phyloP scores from a whole-genome alignment of 2,329 filamentous ascomycete genomes.

The Penicillium sp. region DNA sequence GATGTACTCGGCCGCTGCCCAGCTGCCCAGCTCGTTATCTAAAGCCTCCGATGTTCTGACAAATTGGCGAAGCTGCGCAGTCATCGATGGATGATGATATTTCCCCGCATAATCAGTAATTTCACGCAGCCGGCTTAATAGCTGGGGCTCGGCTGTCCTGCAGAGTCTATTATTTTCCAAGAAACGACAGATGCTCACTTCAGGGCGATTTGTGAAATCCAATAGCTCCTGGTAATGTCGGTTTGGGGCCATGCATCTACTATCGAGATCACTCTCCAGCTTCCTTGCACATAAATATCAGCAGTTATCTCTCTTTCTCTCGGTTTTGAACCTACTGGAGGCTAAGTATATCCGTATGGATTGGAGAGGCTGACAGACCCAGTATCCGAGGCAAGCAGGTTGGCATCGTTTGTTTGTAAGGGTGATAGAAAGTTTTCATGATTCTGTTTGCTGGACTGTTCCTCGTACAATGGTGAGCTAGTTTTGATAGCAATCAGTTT shows the following conservation, averaged over 20 bases:
- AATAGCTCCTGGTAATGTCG: neutral
- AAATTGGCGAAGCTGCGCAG: neutral
- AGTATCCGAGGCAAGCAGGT: neutral
- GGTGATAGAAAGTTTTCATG: conserved; percentile 7
- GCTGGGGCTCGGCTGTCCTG: neutral
- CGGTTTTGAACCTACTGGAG: neutral
- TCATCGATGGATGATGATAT: neutral
- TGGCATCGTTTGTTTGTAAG: neutral
- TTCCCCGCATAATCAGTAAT: neutral
- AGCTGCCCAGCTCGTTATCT: neutral
- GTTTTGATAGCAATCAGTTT: neutral
- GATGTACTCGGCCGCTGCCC: neutral
- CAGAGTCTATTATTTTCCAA: neutral
- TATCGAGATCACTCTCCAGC: neutral
- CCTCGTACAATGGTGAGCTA: conserved; percentile 9
- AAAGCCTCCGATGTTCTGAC: neutral
- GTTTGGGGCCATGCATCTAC: neutral
- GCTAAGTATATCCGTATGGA: neutral
- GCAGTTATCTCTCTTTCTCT: too few relatives aligned
- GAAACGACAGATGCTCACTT: neutral
- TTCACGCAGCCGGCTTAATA: neutral
- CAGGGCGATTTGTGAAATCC: neutral
- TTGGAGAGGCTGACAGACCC: neutral
- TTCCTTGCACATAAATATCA: too few relatives aligned
- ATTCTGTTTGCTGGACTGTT: conserved; percentile 3